Evolutionary conservation across 305 asterid genomes (phyloP).

Genomic region (Plantago coronopus): DNA sequence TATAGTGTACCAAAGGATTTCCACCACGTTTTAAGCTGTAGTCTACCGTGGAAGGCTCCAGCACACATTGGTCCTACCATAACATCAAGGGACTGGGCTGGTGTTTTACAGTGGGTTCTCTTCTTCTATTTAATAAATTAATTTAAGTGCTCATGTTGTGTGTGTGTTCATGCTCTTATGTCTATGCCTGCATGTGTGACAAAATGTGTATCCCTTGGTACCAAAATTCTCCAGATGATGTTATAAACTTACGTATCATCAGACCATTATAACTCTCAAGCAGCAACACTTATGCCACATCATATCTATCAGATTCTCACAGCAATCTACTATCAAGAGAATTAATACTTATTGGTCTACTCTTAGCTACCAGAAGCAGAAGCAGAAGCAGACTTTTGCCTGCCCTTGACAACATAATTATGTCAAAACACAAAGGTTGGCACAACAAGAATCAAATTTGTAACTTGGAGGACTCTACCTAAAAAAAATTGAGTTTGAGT

Average conservation of each 20-base stretch:
- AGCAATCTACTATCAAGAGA: not conserved
- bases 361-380: conserved; percentile 10
- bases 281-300: not conserved
- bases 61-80: not conserved
- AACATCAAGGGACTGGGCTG: not conserved
- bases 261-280: not conserved
- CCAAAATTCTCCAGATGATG: not conserved
- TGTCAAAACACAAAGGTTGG: not conserved
- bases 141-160: not conserved
- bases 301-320: not conserved
- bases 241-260: not conserved
- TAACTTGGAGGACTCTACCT: not conserved
- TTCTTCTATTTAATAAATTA: not conserved
- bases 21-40: not conserved
- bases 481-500: not conserved
- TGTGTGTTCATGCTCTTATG: too few species aligned
- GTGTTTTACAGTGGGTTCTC: not conserved
- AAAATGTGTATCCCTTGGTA: not conserved
- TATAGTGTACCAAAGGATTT: not conserved
- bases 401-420: not conserved
- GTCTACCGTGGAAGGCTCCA: not conserved
- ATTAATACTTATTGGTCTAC: conserved; percentile 2
- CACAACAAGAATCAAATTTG: not conserved
- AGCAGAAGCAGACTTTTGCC: not conserved
- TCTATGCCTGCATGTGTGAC: not conserved